Percentiles rank a stretch among this genome's conserved stretches.
These are phyloP conservation scores for Xylaria flabelliformis DNA, from an alignment of 495 filamentous ascomycete species.

Conservation along the genomic window DNA sequence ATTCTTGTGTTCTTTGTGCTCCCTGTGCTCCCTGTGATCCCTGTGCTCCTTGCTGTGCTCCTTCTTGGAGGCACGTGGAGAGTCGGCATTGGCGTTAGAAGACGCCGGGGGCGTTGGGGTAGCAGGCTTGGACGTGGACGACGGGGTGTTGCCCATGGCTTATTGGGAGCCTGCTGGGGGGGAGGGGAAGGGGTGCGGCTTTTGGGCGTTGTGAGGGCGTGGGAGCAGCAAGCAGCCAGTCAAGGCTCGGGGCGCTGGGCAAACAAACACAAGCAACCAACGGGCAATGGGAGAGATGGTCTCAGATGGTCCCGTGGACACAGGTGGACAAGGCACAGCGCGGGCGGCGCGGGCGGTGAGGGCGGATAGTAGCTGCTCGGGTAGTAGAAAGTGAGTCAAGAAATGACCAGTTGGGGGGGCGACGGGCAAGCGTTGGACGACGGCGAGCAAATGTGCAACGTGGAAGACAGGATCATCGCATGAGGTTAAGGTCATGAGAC, in stretches of 20 bases:
- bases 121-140: conserved; percentile 43
- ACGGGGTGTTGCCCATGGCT: conserved; percentile 53
- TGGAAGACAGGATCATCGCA: conserved; percentile 27
- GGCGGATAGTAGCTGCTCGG: conserved; percentile 14
- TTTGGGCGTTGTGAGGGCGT: conserved; percentile 26
- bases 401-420: conserved; percentile 11
- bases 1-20: conserved; percentile 37
- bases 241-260: conserved; percentile 7
- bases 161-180: conserved; percentile 28
- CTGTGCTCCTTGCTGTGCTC: conserved; percentile 43
- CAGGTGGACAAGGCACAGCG: not conserved
- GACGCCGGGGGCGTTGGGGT: conserved; percentile 44
- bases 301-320: conserved; percentile 27
- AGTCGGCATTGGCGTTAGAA: conserved; percentile 40
- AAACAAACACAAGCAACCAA: too few species aligned
- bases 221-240: conserved; percentile 7
- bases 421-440: conserved; percentile 17
- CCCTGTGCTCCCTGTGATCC: conserved; percentile 41
- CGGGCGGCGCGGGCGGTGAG: conserved; percentile 26
- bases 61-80: conserved; percentile 43
- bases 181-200: conserved; percentile 27
- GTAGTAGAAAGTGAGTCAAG: conserved; percentile 26
- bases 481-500: conserved; percentile 31
- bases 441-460: conserved; percentile 16
- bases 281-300: conserved; percentile 12